These are phyloP conservation scores for Acacia crassicarpa DNA, from an alignment of 306 rosid genomes.

Conservation along the genomic window DNA sequence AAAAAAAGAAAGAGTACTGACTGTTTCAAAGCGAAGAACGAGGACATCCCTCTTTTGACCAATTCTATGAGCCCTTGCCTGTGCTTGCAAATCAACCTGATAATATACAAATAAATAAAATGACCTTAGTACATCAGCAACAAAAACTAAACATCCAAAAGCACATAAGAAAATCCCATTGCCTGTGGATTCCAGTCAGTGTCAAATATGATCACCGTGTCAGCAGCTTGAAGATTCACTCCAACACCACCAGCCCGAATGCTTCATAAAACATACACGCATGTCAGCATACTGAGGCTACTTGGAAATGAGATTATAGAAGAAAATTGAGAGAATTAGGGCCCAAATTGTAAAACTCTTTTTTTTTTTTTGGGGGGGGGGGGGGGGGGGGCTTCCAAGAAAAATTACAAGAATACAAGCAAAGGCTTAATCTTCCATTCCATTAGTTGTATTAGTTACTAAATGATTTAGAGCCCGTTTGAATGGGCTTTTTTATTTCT, in stretches of 20 bases:
- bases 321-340: neutral
- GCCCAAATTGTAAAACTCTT: neutral
- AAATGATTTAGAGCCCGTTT: neutral
- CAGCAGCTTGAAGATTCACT: conserved; percentile 99
- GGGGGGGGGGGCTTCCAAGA: neutral
- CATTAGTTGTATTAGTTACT: neutral
- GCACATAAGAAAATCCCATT: conserved; percentile 30
- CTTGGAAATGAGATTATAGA: neutral
- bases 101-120: conserved; percentile 35
- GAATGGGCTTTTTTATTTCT: no score
- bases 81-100: conserved; percentile 99
- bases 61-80: conserved; percentile 99
- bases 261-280: conserved; percentile 39
- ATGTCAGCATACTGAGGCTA: conserved; percentile 39
- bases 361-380: no score
- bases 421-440: neutral
- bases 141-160: conserved; percentile 25
- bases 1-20: conserved; percentile 39
- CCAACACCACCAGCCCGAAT: conserved; percentile 99
- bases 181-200: conserved; percentile 99
- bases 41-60: conserved; percentile 99
- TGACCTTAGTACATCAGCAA: conserved; percentile 24
- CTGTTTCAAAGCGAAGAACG: conserved; percentile 99
- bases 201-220: conserved; percentile 95
- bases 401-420: neutral